Evolutionary conservation across 176 grass and related monocot genomes (phyloP), one percentile per base, ranked within the genome.

Genomic region (Ensete ventricosum): DNA sequence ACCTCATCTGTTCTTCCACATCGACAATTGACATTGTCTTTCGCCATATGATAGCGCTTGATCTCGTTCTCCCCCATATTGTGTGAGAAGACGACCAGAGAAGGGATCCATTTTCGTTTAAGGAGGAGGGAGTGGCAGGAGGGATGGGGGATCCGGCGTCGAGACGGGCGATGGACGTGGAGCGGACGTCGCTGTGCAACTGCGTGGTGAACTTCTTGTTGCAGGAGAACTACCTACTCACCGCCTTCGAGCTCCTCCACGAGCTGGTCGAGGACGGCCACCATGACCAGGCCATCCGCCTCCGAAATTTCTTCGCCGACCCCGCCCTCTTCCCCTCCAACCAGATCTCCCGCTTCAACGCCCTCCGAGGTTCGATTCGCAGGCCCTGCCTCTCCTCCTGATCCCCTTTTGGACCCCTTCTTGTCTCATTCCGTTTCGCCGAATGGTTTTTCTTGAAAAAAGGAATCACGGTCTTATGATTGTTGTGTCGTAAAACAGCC

Each of bases 181-280:
- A 88, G 69, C 79, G 82, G 85, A 73, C 93, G 54, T 97, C 93
- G 63, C 82, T 97, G 76, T 97, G 93, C 83, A 97, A 97, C 77
- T 97, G 93, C 82, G 93, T 97, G 14, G 93, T 97, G 72, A 97
- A 97, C 75, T 97, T 97, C 66, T 71, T 97, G 80, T 66, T 97
- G 78, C 87, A 97, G 83, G 93, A 97, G 86, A 85, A 77, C 53
- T 97, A 97, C 67, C 84, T 93, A 73, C 88, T 97, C 64, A 90
- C 93, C 23, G 93, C 93, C 65, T 89, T 97, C 55, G 93, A 97
- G 85, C 90, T 97, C 73, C 74, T 97, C 72, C 93, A 97, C 73
- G 93, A 97, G 72, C 81, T 97, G 53, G 81, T 90, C 27, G 93
- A 97, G 81, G 93, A 97, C 71, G 87, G 90, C 16, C 93, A 90